These are phyloP conservation scores for Cymbopogon flexuosus DNA, from an alignment of 202 grass and related monocot species.

Conservation along the genomic window DNA sequence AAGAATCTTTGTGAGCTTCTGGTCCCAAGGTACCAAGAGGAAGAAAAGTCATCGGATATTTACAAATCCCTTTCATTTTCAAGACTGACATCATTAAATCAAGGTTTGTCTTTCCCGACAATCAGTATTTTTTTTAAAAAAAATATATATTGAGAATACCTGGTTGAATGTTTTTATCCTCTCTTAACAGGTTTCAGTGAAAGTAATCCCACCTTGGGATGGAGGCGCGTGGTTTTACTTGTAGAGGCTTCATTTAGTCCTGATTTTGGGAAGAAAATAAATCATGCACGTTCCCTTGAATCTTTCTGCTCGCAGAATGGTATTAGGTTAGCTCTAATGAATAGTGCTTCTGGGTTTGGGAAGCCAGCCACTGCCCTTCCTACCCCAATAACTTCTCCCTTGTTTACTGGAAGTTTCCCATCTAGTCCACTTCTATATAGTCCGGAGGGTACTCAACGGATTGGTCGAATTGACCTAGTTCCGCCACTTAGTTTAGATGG, in stretches of 20 bases:
- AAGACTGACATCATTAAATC: conserved; percentile 57
- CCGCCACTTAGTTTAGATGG: conserved; percentile 94
- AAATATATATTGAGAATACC: background rate
- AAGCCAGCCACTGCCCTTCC: conserved; percentile 61
- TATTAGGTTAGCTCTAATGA: conserved; percentile 70
- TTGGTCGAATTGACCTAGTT: conserved; percentile 73
- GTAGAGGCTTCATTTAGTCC: conserved; percentile 78
- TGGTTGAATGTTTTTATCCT: conserved; percentile 25
- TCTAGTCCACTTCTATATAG: conserved; percentile 93
- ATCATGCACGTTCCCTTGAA: conserved; percentile 76
- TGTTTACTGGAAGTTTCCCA: conserved; percentile 97
- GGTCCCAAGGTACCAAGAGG: conserved; percentile 68
- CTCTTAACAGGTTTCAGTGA: conserved; percentile 55
- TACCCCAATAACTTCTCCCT: conserved; percentile 79
- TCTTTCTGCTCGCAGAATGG: conserved; percentile 77
- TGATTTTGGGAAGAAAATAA: conserved; percentile 65
- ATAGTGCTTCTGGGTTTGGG: conserved; percentile 58
- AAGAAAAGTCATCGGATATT: conserved; percentile 59
- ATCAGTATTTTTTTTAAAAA: background rate
- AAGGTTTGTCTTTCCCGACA: conserved; percentile 46
- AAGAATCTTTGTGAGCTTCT: conserved; percentile 81
- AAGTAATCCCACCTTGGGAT: conserved; percentile 77
- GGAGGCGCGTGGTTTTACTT: conserved; percentile 91
- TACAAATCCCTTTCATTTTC: conserved; percentile 67
- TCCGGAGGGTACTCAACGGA: conserved; percentile 76